A percentile compares a stretch with the other conserved stretches of the same genome.
phyloP scores from a whole-genome alignment of 768 basidiomycete genomes.

The Russula ochroleuca region DNA sequence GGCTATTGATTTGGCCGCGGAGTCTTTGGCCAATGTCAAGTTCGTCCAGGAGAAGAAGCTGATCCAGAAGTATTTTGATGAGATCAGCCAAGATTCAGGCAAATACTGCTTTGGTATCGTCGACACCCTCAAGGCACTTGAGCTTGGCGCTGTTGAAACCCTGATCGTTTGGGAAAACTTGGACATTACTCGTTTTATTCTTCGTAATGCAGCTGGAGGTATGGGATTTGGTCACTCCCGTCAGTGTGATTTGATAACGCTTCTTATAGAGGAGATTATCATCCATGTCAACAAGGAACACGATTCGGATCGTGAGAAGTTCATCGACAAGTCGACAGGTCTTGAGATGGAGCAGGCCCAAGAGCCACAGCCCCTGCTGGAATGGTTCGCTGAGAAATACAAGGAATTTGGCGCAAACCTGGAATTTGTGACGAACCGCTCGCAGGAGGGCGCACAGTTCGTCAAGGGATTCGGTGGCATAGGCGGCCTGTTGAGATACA shows the following conservation, averaged over 20 bases:
- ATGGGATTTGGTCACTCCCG: conserved; percentile 24
- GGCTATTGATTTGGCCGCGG: conserved; percentile 96
- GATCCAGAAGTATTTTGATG: conserved; percentile 98
- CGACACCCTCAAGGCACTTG: conserved; percentile 93
- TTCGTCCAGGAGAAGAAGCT: conserved; percentile 99
- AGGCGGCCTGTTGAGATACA: conserved; percentile 92
- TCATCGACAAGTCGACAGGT: conserved; percentile 91
- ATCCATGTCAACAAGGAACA: conserved; percentile 75
- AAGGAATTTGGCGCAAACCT: conserved; percentile 95
- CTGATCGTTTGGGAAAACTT: conserved; percentile 98
- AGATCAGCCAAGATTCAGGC: conserved; percentile 95
- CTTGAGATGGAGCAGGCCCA: conserved; percentile 87
- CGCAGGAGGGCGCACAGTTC: conserved; percentile 96
- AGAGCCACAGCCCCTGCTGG: conserved; percentile 85
- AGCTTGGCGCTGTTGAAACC: conserved; percentile 95
- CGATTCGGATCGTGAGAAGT: conserved; percentile 92
- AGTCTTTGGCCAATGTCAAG: conserved; percentile 96
- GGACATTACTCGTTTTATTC: conserved; percentile 80
- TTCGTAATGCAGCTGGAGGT: conserved; percentile 93
- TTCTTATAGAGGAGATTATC: conserved; percentile 68
- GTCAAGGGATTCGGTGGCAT: conserved; percentile 99
- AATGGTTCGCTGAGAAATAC: conserved; percentile 99
- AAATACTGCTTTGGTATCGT: conserved; percentile 98
- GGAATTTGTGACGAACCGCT: conserved; percentile 94
- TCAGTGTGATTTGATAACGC: not conserved